Percentiles rank a stretch among this genome's conserved stretches.
Conservation (phyloP, 257 asterid species). For the Dorcoceras hygrometricum region DNA sequence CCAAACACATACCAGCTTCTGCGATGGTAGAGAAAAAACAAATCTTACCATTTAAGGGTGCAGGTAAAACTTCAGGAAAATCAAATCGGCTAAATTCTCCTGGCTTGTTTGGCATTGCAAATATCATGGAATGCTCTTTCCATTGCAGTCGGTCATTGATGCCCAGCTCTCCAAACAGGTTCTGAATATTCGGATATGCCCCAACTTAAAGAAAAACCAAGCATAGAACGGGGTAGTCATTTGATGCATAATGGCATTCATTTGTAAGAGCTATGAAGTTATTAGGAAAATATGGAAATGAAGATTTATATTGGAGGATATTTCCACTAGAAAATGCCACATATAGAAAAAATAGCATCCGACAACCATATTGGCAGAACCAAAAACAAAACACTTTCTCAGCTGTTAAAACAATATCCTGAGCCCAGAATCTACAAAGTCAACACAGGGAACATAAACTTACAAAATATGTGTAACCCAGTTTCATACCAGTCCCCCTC, state of each 20-base stretch:
- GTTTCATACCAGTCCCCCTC: constrained; percentile 99
- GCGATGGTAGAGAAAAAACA: constrained; percentile 1
- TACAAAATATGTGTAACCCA: constrained; percentile 93
- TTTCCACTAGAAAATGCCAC: background rate
- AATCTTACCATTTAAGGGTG: constrained; percentile 81
- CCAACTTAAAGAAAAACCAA: constrained; percentile 69
- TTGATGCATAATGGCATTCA: constrained; percentile 10
- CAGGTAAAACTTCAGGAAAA: constrained; percentile 79
- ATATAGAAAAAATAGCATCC: background rate
- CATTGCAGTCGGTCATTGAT: constrained; percentile 91
- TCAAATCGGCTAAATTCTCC: constrained; percentile 97
- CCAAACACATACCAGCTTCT: background rate
- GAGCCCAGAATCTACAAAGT: background rate
- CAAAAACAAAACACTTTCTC: background rate
- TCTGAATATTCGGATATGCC: constrained; percentile 99
- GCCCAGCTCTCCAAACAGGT: constrained; percentile 95
- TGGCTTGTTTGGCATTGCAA: constrained; percentile 96
- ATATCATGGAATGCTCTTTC: constrained; percentile 99
- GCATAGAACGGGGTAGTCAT: constrained; percentile 35
- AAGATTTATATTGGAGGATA: background rate
- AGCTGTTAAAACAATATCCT: background rate
- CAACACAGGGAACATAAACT: constrained; percentile 34
- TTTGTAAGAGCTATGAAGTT: background rate
- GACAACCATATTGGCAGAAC: background rate
- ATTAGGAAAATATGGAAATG: background rate